Evolutionary conservation across 2,329 filamentous ascomycete species (phyloP).

Genomic region (Lachnellula occidentalis): DNA sequence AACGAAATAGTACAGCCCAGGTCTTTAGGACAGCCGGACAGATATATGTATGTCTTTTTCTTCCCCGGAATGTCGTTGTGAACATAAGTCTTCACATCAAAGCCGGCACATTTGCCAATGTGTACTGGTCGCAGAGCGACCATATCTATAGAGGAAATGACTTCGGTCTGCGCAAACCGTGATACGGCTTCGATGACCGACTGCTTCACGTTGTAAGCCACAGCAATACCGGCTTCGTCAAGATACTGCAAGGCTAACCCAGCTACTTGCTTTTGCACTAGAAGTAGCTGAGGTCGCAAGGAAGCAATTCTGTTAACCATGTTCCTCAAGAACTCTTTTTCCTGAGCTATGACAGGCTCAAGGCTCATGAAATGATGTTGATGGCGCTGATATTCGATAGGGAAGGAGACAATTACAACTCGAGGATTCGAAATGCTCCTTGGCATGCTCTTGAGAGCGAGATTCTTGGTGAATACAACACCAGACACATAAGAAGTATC

Average conservation of each 20-base stretch:
- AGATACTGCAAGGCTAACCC: constrained; percentile 85
- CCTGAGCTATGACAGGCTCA: constrained; percentile 93
- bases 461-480: constrained; percentile 94
- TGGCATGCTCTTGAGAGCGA: constrained; percentile 94
- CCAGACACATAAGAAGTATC: constrained; percentile 97
- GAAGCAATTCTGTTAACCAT: constrained; percentile 88
- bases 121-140: constrained; percentile 68
- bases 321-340: constrained; percentile 87
- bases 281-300: constrained; percentile 74
- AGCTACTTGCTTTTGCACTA: constrained; percentile 91
- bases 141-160: constrained; percentile 94
- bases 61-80: constrained; percentile 66
- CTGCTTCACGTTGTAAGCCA: constrained; percentile 93
- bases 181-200: constrained; percentile 94
- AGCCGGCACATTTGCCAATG: constrained; percentile 75
- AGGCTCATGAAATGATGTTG: constrained; percentile 96
- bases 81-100: constrained; percentile 94
- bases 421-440: constrained; percentile 77
- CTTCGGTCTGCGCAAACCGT: constrained; percentile 82
- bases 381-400: constrained; percentile 92
- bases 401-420: constrained; percentile 89
- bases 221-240: constrained; percentile 82
- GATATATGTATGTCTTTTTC: constrained; percentile 93
- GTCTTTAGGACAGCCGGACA: constrained; percentile 84
- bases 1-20: constrained; percentile 93